Percentiles rank a stretch among this genome's conserved stretches.
Conservation (phyloP, 495 filamentous ascomycete species). For the Cudoniella acicularis region DNA sequence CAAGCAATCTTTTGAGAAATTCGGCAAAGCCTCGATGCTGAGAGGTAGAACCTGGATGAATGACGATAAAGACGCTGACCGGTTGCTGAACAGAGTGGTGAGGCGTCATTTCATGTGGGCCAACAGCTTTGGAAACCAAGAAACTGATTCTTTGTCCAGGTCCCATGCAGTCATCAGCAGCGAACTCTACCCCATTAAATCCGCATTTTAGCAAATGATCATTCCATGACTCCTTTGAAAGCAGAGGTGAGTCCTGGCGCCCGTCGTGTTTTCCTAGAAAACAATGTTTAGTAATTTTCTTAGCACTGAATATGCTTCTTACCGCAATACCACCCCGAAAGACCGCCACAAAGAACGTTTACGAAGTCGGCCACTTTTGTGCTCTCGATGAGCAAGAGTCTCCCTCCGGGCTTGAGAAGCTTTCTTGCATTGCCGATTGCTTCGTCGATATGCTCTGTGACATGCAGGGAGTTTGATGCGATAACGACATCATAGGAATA, state of each 20-base stretch:
- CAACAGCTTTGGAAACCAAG: not conserved
- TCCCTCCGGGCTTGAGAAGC: constrained; percentile 28
- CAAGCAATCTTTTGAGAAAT: too few species aligned
- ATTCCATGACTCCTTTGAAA: not conserved
- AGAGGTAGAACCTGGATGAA: too few species aligned
- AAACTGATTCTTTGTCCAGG: not conserved
- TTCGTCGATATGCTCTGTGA: constrained; percentile 40
- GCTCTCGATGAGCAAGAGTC: constrained; percentile 39
- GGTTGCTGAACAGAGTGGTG: too few species aligned
- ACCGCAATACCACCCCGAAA: constrained; percentile 48
- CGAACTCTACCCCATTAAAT: not conserved
- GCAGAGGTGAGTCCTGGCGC: not conserved
- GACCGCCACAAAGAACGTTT: constrained; percentile 35
- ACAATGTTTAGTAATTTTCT: not conserved
- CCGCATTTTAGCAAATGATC: not conserved
- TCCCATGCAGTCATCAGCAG: not conserved
- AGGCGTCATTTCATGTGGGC: not conserved
- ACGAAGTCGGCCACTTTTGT: constrained; percentile 28
- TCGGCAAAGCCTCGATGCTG: too few species aligned
- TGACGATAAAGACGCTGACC: too few species aligned
- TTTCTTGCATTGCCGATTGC: constrained; percentile 41
- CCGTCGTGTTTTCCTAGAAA: not conserved
- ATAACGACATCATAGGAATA: constrained; percentile 46
- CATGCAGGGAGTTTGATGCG: constrained; percentile 48
- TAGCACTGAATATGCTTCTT: not conserved